Evolutionary conservation across 805 yeast species (phyloP), one percentile per base, ranked within the genome.

Genomic region (Barnettozyma vustinii): DNA sequence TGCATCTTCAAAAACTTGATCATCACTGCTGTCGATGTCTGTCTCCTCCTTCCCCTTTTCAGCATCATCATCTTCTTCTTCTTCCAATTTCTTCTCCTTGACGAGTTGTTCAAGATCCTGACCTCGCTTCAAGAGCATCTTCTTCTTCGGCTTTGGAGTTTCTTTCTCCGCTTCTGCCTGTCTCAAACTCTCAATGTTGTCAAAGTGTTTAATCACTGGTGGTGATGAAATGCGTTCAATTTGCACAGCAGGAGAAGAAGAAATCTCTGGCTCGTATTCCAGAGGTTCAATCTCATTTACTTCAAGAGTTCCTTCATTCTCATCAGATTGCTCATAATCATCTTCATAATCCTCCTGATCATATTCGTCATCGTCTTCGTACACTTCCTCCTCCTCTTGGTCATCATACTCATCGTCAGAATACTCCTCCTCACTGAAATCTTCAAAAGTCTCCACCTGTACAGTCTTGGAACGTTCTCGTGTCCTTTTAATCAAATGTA

Each of bases 121-220:
- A 18, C 74, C 73, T 42, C 73, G 62, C 48, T 66, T 71, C 47
- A 70, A 45, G 3, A 70, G 37, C 48, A 62, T 67, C 42, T 68
- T 54, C 49, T 65, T 69, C 47, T 63, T 67, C 12, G 56, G 52
- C 32, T 37, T 67, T 13, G 56, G 52, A 15, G 36, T 44, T 36
- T 27, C 32, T 13, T 25, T 16, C 20, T 40, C 16, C 12, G 13
- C 45, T 27, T 41, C 36, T 21, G 12, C 19, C 20, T 42, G 36
- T 40, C 33, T 35, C 25, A 26, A 27, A 16, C 27, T 37, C 30
- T 23, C 32, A 13, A 36, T 2, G 25, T 41, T 20, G 21, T 40
- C 27, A 15, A 20, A 25, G 10, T 45, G 48, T 10, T 42, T 30
- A 18, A 33, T 49, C 13, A 45, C 26, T 30, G 51, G 46, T 18